phyloP scores from a whole-genome alignment of 2,329 filamentous ascomycete genomes.

The Zalaria obscura region DNA sequence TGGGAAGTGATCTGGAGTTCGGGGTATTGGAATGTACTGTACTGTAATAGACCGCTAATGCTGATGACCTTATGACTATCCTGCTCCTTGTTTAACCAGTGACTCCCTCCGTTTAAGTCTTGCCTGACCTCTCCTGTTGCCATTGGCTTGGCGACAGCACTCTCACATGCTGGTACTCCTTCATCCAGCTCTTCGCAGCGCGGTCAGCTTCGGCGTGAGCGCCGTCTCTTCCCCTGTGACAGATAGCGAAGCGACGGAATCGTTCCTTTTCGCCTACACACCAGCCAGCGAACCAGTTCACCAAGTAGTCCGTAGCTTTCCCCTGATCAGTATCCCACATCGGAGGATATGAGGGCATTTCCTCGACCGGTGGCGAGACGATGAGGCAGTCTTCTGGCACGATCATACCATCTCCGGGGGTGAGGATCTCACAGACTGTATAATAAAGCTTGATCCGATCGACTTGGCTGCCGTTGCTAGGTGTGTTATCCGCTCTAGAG shows the following conservation, averaged over 20 bases:
- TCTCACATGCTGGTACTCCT: constrained; percentile 14
- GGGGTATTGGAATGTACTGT: too few relatives aligned
- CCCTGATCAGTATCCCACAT: constrained; percentile 12
- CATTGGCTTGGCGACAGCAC: constrained; percentile 7
- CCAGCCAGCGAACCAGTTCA: constrained; percentile 20
- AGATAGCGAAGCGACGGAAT: constrained; percentile 16
- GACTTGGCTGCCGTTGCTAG: constrained; percentile 1
- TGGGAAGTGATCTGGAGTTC: too few relatives aligned
- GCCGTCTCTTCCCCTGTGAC: constrained; percentile 9
- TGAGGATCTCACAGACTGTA: constrained; percentile 10
- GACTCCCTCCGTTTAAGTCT: too few relatives aligned
- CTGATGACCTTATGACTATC: too few relatives aligned
- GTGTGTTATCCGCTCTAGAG: constrained; percentile 1
- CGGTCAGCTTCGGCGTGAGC: constrained; percentile 1
- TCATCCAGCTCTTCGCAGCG: constrained; percentile 12
- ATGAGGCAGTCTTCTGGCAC: constrained; percentile 1
- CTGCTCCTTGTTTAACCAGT: too few relatives aligned
- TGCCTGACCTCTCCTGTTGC: too few relatives aligned
- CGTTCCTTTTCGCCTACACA: constrained; percentile 8
- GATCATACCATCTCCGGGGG: background rate
- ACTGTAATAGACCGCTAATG: too few relatives aligned
- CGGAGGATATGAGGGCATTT: constrained; percentile 10
- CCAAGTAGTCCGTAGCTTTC: constrained; percentile 14
- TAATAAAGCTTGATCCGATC: constrained; percentile 11
- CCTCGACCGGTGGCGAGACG: constrained; percentile 1